Percentiles rank a stretch among this genome's conserved stretches.
These are phyloP conservation scores for Thraustochytrium striatum DNA, from an alignment of 352 stramenopile genomes.

Conservation along the genomic window DNA sequence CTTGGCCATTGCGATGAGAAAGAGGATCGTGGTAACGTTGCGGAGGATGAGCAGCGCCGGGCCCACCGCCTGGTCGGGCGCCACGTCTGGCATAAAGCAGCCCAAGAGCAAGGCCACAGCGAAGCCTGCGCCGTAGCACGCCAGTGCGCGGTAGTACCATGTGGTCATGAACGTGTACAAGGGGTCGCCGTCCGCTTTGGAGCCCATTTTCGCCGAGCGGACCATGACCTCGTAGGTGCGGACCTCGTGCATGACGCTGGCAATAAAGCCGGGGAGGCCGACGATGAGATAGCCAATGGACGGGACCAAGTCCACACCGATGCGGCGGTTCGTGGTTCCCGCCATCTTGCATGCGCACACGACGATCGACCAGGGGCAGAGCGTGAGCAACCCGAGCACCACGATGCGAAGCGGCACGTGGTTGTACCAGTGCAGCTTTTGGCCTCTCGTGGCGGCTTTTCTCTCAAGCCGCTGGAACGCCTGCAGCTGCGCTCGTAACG, in stretches of 20 bases:
- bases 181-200: background rate
- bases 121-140: background rate
- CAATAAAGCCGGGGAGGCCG: background rate
- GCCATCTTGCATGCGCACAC: background rate
- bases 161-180: background rate
- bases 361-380: background rate
- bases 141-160: background rate
- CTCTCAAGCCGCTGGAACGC: background rate
- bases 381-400: background rate
- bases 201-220: background rate
- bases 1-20: background rate
- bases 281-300: background rate
- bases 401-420: background rate
- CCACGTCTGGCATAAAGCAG: background rate
- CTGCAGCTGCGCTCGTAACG: too few relatives aligned
- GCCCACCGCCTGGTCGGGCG: too few relatives aligned
- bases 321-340: background rate
- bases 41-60: background rate
- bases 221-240: background rate
- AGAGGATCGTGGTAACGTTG: background rate
- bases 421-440: background rate
- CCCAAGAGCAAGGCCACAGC: background rate
- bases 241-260: background rate
- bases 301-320: background rate
- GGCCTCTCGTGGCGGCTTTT: background rate